A percentile compares a stretch with the other conserved stretches of the same genome.
Evolutionary conservation across 106 monocot species (phyloP).

Genomic region (Ottelia alismoides): DNA sequence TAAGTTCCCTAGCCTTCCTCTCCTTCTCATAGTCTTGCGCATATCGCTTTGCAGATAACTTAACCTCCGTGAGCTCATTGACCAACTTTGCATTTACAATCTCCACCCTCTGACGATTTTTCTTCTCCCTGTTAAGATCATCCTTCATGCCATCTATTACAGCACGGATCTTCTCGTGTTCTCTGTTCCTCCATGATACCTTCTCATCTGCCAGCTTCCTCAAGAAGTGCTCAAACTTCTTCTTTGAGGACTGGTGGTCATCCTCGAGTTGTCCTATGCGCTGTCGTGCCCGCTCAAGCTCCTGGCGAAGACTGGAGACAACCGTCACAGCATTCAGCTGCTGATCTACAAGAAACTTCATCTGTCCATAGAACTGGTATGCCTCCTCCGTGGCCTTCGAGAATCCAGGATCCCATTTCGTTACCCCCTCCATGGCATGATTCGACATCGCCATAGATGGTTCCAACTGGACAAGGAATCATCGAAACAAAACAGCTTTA

Average conservation of each 20-base stretch:
- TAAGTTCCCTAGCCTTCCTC: conserved; percentile 61
- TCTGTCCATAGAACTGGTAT: conserved; percentile 29
- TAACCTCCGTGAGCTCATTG: conserved; percentile 64
- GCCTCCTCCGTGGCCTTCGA: conserved; percentile 25
- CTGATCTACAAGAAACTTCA: conserved; percentile 48
- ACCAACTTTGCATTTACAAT: conserved; percentile 64
- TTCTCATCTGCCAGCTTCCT: conserved; percentile 69
- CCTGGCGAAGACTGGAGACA: conserved; percentile 39
- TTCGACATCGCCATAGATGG: conserved; percentile 24
- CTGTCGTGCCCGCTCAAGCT: conserved; percentile 47
- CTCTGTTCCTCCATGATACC: conserved; percentile 55
- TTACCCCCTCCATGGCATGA: conserved; percentile 57
- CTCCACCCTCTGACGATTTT: conserved; percentile 47
- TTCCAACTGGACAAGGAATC: no score
- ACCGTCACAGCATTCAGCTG: conserved; percentile 16
- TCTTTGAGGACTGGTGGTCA: conserved; percentile 46
- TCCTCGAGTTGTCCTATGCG: conserved; percentile 54
- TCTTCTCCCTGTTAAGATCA: conserved; percentile 64
- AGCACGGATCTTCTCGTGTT: conserved; percentile 63
- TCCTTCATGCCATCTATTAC: conserved; percentile 65
- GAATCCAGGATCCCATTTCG: conserved; percentile 66
- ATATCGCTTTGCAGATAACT: conserved; percentile 43
- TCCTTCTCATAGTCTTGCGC: conserved; percentile 87
- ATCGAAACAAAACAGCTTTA: no score
- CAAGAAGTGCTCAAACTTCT: conserved; percentile 67